Base-by-base conservation (phyloP, 108 stramenopile genomes). In the Hondaea fermentalgiana region DNA sequence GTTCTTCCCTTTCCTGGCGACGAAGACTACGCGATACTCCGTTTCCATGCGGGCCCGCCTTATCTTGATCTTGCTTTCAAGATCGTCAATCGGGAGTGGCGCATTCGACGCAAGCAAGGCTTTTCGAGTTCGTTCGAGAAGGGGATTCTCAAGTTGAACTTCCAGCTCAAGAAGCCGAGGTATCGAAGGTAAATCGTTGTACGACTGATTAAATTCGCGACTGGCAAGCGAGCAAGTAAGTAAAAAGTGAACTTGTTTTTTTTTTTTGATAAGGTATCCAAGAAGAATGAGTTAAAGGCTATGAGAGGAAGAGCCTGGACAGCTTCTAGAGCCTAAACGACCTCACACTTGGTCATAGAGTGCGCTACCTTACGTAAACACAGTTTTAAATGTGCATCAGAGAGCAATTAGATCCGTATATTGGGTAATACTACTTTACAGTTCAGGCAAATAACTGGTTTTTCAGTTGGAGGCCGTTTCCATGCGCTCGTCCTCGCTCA, bases 41-140 rank as follows among this genome's bases (percentile, higher is more conserved):
- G 99, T 43, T 99, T 99, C 93, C 93, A 91, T 76, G 98, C 97
- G 42, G 98, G 98, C 2, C 97, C 99, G 19, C 98, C 99, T 5
- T 99, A 99, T 91, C 97, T 99, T 92, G 99, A 99, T 92, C 90
- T 99, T 59, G 99, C 99, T 4, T 99, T 99, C 93, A 99, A 99
- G 92, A 98, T 99, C 72, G 95, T 99, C 90, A 99, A 99, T 90
- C 92, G 96, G 42, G 97, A 99, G 92, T 99, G 99, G 99, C 97
- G 97, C 88, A 94, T 92, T 69, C 95, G 95, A 60, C 92, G 96
- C 10, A 98, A 98, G 91, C 93, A 95, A 17, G 99, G 98, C 6
- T 99, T 96, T 91, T 93, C 93, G 47, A 98, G 96, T 69, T 94
- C 95, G 23, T 99, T 99, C 91, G 98, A 99, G 87, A 95, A 98